Evolutionary conservation across 805 yeast genomes (phyloP).

Genomic region (Dipodascus geniculatus): DNA sequence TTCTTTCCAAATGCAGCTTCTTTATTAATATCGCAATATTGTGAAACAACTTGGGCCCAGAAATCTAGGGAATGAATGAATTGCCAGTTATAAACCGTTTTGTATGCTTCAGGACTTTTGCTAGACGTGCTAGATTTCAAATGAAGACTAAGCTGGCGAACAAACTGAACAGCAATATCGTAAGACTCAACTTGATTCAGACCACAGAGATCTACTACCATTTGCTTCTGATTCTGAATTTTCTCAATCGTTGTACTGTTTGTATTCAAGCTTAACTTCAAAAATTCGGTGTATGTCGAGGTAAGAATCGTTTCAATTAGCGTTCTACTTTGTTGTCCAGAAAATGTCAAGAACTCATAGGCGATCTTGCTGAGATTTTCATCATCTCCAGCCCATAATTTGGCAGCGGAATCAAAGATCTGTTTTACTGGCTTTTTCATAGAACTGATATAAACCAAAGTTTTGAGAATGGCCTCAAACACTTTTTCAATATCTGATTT

Average conservation of each 20-base stretch:
- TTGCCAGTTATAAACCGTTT: constrained; percentile 93
- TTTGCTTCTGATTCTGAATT: constrained; percentile 65
- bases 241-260: constrained; percentile 72
- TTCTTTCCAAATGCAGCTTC: constrained; percentile 42
- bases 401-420: constrained; percentile 50
- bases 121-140: constrained; percentile 70
- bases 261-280: constrained; percentile 72
- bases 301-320: constrained; percentile 61
- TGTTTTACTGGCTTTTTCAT: constrained; percentile 70
- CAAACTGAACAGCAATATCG: constrained; percentile 82
- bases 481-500: constrained; percentile 72
- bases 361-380: constrained; percentile 78
- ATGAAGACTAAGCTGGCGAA: constrained; percentile 89
- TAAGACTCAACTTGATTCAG: constrained; percentile 65
- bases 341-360: constrained; percentile 71
- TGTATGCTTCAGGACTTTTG: constrained; percentile 51
- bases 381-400: constrained; percentile 60
- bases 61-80: constrained; percentile 89
- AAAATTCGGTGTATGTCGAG: constrained; percentile 60
- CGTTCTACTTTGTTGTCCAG: constrained; percentile 57
- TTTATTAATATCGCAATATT: background rate
- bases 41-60: constrained; percentile 76
- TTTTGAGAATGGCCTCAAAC: constrained; percentile 63
- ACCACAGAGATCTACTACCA: constrained; percentile 69
- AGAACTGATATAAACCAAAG: constrained; percentile 71